These are phyloP conservation scores for Usnea hakonensis DNA, from an alignment of 495 filamentous ascomycete species.

Conservation along the genomic window DNA sequence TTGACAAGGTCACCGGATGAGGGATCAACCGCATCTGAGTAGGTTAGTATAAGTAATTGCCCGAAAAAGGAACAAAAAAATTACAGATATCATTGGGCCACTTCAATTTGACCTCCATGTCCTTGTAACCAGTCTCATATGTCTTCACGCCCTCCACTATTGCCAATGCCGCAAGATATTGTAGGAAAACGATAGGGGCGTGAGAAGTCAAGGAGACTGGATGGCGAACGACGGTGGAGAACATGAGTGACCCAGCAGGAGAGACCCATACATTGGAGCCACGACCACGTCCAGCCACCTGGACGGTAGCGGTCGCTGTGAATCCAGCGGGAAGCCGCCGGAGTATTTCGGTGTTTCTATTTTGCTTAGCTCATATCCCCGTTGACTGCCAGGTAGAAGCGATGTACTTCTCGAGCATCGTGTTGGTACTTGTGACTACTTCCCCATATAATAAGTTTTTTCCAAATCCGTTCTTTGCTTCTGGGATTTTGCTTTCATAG, in stretches of 20 bases:
- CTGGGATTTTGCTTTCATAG: constrained; percentile 51
- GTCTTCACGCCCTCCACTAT: constrained; percentile 75
- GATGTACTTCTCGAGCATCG: constrained; percentile 83
- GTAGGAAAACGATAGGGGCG: constrained; percentile 87
- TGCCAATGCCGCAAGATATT: constrained; percentile 89
- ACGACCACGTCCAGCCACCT: constrained; percentile 84
- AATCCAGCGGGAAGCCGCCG: constrained; percentile 71
- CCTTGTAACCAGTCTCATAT: constrained; percentile 67
- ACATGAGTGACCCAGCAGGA: constrained; percentile 76
- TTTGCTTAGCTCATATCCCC: constrained; percentile 18
- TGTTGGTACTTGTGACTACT: constrained; percentile 89
- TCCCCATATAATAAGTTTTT: constrained; percentile 78
- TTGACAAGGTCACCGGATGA: constrained; percentile 66
- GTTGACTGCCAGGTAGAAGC: background rate
- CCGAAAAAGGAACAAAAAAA: constrained; percentile 1
- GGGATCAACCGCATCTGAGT: constrained; percentile 63
- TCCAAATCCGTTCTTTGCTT: constrained; percentile 61
- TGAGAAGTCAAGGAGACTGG: constrained; percentile 56
- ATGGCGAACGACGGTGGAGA: constrained; percentile 80
- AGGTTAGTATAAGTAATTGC: background rate
- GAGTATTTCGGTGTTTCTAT: constrained; percentile 69
- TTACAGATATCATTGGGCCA: constrained; percentile 94
- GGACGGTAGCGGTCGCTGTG: constrained; percentile 83
- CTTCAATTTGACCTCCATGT: constrained; percentile 77
- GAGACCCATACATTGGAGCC: constrained; percentile 94